Evolutionary conservation across 2,329 filamentous ascomycete genomes (phyloP).

Genomic region (Cordyceps cicadae): DNA sequence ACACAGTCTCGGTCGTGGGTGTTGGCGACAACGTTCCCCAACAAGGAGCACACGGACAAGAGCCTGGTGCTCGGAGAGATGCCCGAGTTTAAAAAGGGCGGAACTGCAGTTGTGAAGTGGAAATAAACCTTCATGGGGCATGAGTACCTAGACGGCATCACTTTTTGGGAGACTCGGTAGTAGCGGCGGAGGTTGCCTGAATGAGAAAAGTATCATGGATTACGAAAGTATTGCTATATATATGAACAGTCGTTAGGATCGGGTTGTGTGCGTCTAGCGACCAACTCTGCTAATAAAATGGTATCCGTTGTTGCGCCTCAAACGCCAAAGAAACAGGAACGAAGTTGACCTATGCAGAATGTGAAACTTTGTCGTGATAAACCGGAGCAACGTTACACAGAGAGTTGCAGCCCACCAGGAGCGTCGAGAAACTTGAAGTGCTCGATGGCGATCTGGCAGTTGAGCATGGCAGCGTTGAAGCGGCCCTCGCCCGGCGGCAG

Average conservation of each 20-base stretch:
- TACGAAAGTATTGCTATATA: not conserved
- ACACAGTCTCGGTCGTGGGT: slow-evolving; percentile 57
- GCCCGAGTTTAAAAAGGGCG: slow-evolving; percentile 57
- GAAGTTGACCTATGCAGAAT: not conserved
- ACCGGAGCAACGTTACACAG: not conserved
- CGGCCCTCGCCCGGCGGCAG: slow-evolving; percentile 84
- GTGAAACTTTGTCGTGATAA: not conserved
- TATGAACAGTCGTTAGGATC: not conserved
- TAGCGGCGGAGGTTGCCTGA: not conserved
- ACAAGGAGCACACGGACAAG: slow-evolving; percentile 69
- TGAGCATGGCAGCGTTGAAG: slow-evolving; percentile 84
- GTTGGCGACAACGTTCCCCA: slow-evolving; percentile 75
- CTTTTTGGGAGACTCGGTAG: not conserved
- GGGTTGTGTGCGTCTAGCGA: not conserved
- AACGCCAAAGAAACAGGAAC: slow-evolving; percentile 5
- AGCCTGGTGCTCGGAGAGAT: slow-evolving; percentile 49
- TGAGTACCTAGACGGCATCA: not conserved
- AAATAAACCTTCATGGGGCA: slow-evolving; percentile 18
- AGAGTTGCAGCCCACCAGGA: slow-evolving; percentile 19
- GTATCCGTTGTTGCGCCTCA: slow-evolving; percentile 1
- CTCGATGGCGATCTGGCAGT: slow-evolving; percentile 77
- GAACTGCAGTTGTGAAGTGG: slow-evolving; percentile 58
- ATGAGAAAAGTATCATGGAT: not conserved
- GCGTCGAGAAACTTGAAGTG: slow-evolving; percentile 66
- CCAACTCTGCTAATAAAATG: slow-evolving; percentile 3